Base-by-base conservation (phyloP, 495 filamentous ascomycete species). In the Lindgomyces ingoldianus region DNA sequence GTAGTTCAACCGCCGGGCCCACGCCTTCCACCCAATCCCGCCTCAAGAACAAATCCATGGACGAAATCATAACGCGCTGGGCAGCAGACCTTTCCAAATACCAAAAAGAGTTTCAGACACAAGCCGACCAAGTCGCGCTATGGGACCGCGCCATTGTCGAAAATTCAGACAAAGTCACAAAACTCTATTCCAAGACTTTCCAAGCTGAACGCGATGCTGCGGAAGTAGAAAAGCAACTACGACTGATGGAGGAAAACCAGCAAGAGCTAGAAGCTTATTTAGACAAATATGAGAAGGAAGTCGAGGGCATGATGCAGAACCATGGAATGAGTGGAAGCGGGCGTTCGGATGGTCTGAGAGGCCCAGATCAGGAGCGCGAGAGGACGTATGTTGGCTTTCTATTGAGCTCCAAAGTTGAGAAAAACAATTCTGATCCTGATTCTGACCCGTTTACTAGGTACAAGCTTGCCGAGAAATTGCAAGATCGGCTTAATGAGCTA, bases 1-100 rank as follows among this genome's bases (percentile, higher is more conserved):
- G 82, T 14, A 82, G 84, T n/a, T 93, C 91, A 0, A 93, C 89
- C 21, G 76, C 83, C 42, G 92, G 91, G 0, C 91, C 91, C 6
- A 73, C 85, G 1, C 90, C 92, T n/a, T 78, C 84, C 16, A 83
- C 87, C 21, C 84, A 91, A 69, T 93, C 93, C 1, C 90, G 94
- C 12, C 79, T 99, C 21, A 96, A 95, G 79, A 96, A 96, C 73
- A 98, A 96, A 79, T 95, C 93, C 0, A 98, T 99, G 93, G 94
- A 98, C 71, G 95, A 99, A 74, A 98, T 99, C 67, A 91, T 99
- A 70, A 96, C 89, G n/a, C 85, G 91, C 18, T 99, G 95, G 95
- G 94, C 94, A 0, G 88, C 90, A 0, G 94, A 98, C 72, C 83
- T 98, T 26, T 87, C 90, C 60, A 94, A 95, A 71, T 96, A 98